These are phyloP conservation scores for Przewalskia tangutica DNA, from an alignment of 257 asterid genomes.

Conservation along the genomic window DNA sequence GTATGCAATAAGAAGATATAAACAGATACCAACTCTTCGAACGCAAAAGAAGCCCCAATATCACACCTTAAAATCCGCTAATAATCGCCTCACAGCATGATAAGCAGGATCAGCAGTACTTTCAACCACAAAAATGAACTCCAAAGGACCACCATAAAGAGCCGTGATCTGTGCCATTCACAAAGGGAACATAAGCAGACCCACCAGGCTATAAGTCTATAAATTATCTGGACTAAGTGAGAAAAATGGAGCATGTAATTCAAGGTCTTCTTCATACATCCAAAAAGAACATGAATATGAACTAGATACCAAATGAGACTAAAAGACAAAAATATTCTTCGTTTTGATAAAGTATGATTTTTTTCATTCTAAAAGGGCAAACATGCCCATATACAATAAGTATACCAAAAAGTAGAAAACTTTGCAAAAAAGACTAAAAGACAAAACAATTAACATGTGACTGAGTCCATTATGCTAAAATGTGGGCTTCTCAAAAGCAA, in stretches of 20 bases:
- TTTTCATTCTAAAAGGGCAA: neutral
- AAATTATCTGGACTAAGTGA: neutral
- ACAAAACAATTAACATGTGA: neutral
- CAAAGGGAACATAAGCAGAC: constrained; percentile 1
- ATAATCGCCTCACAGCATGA: constrained; percentile 55
- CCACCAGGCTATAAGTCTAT: neutral
- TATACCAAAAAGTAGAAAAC: neutral
- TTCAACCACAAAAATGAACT: constrained; percentile 86
- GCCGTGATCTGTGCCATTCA: constrained; percentile 74
- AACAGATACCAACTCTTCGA: neutral
- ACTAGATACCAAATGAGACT: neutral
- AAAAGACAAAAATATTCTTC: neutral
- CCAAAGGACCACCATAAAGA: constrained; percentile 90
- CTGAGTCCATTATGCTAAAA: neutral
- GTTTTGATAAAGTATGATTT: neutral
- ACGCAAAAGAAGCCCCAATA: neutral
- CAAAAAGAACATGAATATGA: constrained; percentile 3
- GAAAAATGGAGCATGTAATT: neutral
- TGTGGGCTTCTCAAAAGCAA: neutral
- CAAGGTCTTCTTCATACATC: neutral
- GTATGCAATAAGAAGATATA: neutral
- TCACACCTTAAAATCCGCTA: constrained; percentile 67
- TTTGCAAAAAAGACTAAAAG: neutral
- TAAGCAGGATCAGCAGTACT: constrained; percentile 93
- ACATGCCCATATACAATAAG: neutral